Conservation (phyloP, 2,329 filamentous ascomycete species). For the Fusarium staphyleae region DNA sequence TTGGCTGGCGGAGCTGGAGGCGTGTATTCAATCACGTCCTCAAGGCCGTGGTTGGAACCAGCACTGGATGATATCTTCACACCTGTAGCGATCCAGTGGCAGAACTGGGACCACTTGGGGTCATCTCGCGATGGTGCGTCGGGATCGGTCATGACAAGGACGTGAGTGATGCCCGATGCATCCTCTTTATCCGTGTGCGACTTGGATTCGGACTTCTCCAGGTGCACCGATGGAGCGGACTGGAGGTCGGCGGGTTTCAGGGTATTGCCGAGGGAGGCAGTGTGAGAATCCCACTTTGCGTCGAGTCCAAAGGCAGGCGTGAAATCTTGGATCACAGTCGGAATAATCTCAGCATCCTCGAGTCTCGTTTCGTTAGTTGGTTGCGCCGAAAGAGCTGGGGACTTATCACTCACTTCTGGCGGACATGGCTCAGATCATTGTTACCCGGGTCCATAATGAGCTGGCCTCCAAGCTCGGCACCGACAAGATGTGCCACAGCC, state of each 20-base stretch:
- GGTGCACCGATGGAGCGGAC: background rate
- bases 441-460: background rate
- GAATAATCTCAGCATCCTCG: slow-evolving; percentile 22
- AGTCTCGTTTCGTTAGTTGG: slow-evolving; percentile 3
- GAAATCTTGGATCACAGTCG: slow-evolving; percentile 32
- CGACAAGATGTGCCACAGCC: background rate
- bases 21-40: slow-evolving; percentile 29
- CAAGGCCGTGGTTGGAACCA: background rate
- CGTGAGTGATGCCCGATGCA: slow-evolving; percentile 3
- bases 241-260: slow-evolving; percentile 16
- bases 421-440: slow-evolving; percentile 3
- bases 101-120: slow-evolving; percentile 36
- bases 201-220: background rate
- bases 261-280: slow-evolving; percentile 28
- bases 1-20: slow-evolving; percentile 28
- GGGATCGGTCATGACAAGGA: slow-evolving; percentile 30
- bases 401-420: background rate
- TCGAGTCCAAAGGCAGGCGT: slow-evolving; percentile 17
- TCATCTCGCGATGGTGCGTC: slow-evolving; percentile 33
- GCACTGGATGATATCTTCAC: background rate
- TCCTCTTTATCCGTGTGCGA: background rate
- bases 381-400: rapidly evolving
- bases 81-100: slow-evolving; percentile 32
- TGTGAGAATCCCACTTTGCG: slow-evolving; percentile 22
- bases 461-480: background rate